Conservation (phyloP, 352 stramenopile genomes). For the Phytopythium litorale region DNA sequence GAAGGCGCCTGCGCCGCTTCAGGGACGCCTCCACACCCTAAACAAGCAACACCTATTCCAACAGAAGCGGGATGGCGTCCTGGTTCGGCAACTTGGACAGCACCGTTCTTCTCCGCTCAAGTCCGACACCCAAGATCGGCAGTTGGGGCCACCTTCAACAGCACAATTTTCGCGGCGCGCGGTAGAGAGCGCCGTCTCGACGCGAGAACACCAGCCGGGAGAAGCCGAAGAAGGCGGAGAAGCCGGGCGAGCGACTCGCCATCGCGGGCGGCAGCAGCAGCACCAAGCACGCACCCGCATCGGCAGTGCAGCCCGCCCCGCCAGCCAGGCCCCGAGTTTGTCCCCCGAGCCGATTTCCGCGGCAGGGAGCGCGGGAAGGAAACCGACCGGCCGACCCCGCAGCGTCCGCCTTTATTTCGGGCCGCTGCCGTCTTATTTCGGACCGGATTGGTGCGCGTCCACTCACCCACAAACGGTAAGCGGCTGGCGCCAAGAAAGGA, state of each 20-base stretch:
- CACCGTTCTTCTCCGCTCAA: no score
- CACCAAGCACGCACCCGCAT: background rate
- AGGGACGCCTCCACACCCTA: background rate
- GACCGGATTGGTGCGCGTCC: background rate
- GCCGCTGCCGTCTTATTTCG: background rate
- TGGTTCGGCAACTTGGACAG: no score
- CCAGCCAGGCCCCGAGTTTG: background rate
- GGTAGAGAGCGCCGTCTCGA: no score
- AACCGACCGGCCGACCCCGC: no score
- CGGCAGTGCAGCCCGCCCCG: background rate
- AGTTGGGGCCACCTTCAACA: no score
- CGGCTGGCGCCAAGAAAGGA: conserved; percentile 1
- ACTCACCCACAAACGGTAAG: conserved; percentile 1
- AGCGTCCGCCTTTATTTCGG: background rate
- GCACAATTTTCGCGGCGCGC: no score
- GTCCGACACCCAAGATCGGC: background rate
- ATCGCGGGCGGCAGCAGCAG: background rate
- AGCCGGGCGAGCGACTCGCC: no score
- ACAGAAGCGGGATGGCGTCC: background rate
- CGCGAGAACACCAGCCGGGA: no score
- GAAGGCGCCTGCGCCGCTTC: background rate
- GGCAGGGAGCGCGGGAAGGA: no score
- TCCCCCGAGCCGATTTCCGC: no score
- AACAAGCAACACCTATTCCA: background rate
- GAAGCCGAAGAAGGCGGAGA: no score